Evolutionary conservation across 768 basidiomycete genomes (phyloP), one percentile per base, ranked within the genome.

Genomic region (Amanita phalloides): DNA sequence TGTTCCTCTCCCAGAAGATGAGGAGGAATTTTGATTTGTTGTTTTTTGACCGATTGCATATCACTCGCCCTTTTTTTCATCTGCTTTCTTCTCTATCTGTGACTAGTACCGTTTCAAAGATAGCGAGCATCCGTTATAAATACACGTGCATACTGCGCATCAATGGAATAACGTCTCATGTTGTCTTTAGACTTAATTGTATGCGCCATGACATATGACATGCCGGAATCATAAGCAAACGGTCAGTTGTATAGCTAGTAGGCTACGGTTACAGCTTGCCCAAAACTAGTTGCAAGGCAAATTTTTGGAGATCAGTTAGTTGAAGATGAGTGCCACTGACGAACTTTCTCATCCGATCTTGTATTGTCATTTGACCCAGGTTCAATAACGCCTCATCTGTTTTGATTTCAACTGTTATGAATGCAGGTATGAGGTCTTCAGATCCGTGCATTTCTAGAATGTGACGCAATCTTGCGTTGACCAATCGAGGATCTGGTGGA

Each of bases 1-100:
- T 56, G 86, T 93, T 56, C 96, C 96, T 62, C 88, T 99, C 56
- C 96, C 96, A 49, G 96, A 99, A 69, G 96, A 94, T 47, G 92
- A 95, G 53, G 87, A 39, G 8, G 48, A 49, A 91, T 58, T 76
- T 89, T 62, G 86, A 77, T 72, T 62, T 48, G 57, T 47, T 53
- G 47, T 56, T 47, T 33, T 4, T 53, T 51, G 36, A 51, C 45
- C 54, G 32, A 39, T 44, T 52, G 43, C 33, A 33, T 13, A 33
- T 33, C 13, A 33, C 33, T 50, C 49, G 45, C 53, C 49, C 55
- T 50, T 54, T 52, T 49, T 42, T 17, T 10, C 28, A 35, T 28
- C 48, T 60, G 35, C 57, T 55, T 54, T 54, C 55, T 45, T 55
- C 58, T 54, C 54, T 55, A 58, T 58, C 56, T 56, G 54, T 57